Percentiles rank a stretch among this genome's conserved stretches.
Evolutionary conservation across 2,329 filamentous ascomycete species (phyloP).

Genomic region (Fusarium subtropicale): DNA sequence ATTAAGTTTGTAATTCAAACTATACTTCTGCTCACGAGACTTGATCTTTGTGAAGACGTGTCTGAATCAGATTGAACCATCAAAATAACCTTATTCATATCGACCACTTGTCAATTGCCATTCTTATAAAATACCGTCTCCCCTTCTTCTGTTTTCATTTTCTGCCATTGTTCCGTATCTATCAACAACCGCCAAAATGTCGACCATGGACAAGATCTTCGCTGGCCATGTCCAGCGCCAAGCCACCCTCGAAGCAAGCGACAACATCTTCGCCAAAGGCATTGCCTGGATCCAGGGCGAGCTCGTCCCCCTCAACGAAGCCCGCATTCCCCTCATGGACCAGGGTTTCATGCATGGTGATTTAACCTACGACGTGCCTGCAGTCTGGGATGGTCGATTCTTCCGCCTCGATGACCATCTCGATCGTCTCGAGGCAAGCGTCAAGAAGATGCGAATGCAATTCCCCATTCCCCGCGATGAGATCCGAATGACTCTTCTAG

Average conservation of each 20-base stretch:
- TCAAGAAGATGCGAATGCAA: slow-evolving; percentile 58
- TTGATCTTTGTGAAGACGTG: not conserved
- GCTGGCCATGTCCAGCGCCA: slow-evolving; percentile 50
- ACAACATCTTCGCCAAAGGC: slow-evolving; percentile 49
- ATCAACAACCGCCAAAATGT: slow-evolving; percentile 46
- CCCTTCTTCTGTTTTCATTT: no score
- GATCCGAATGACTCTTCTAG: slow-evolving; percentile 54
- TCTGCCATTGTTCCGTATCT: no score
- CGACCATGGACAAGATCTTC: slow-evolving; percentile 59
- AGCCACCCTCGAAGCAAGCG: slow-evolving; percentile 40
- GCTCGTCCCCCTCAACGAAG: slow-evolving; percentile 57
- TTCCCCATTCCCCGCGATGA: slow-evolving; percentile 56
- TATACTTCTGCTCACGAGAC: not conserved
- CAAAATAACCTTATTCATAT: not conserved
- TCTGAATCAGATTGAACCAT: not conserved
- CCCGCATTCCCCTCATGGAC: slow-evolving; percentile 62
- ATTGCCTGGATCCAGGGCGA: slow-evolving; percentile 61
- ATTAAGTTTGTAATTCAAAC: not conserved
- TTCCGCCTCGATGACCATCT: slow-evolving; percentile 65
- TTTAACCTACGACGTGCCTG: slow-evolving; percentile 63
- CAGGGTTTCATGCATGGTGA: slow-evolving; percentile 65
- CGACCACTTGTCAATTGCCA: not conserved
- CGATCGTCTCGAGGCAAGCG: slow-evolving; percentile 57
- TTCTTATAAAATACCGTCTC: not conserved
- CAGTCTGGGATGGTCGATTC: slow-evolving; percentile 64